Conservation (phyloP, 1,284 basidiomycete genomes). For the Ceratobasidium sp. region DNA sequence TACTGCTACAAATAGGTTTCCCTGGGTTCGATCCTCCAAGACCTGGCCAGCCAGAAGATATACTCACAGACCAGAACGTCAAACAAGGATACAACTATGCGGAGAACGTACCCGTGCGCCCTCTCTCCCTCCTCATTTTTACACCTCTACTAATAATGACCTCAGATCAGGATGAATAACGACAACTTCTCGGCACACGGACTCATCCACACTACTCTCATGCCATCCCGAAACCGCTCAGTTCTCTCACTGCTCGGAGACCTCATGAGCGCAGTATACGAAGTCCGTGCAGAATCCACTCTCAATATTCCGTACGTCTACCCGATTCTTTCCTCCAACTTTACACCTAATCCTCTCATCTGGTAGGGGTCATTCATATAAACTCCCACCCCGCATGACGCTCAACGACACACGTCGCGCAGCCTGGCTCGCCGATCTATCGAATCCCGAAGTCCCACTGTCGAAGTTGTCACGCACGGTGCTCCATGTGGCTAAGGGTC, state of each 20-base stretch:
- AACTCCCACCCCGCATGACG: slow-evolving; percentile 89
- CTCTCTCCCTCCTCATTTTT: neutral
- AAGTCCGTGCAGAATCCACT: slow-evolving; percentile 69
- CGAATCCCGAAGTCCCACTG: slow-evolving; percentile 89
- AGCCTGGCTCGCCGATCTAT: slow-evolving; percentile 92
- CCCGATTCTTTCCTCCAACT: slow-evolving; percentile 5
- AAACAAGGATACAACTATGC: slow-evolving; percentile 85
- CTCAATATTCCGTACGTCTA: slow-evolving; percentile 73
- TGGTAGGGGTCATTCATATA: slow-evolving; percentile 81
- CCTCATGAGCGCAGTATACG: slow-evolving; percentile 84
- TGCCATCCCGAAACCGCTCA: slow-evolving; percentile 52
- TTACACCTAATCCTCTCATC: slow-evolving; percentile 3
- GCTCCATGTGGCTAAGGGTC: slow-evolving; percentile 93
- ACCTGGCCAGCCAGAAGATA: slow-evolving; percentile 87
- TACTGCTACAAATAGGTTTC: slow-evolving; percentile 69
- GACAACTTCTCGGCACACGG: slow-evolving; percentile 69
- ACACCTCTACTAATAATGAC: slow-evolving; percentile 15
- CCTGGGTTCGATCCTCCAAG: slow-evolving; percentile 89
- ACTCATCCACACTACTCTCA: slow-evolving; percentile 62
- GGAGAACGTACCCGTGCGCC: slow-evolving; percentile 61
- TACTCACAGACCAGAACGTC: slow-evolving; percentile 81
- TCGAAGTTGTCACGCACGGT: slow-evolving; percentile 88
- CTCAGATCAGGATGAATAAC: slow-evolving; percentile 65
- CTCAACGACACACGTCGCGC: slow-evolving; percentile 90
- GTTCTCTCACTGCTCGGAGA: slow-evolving; percentile 79